phyloP scores from a whole-genome alignment of 192 early-diverging fungal species.

The Coemansia sp. region DNA sequence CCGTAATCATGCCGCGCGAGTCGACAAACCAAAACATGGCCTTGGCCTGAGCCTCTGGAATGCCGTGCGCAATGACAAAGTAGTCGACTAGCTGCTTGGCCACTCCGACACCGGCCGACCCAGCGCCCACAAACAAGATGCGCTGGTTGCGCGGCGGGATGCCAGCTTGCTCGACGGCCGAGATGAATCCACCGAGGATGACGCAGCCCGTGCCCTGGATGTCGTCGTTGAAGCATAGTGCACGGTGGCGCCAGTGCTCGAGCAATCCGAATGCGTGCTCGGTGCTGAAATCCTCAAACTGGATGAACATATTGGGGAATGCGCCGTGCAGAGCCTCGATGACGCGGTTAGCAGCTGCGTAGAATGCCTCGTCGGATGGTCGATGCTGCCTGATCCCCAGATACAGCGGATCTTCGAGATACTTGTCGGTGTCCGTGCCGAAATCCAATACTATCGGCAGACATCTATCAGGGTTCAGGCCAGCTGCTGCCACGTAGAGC shows the following conservation, averaged over 20 bases:
- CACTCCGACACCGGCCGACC: conserved; percentile 94
- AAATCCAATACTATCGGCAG: conserved; percentile 89
- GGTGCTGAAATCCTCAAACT: conserved; percentile 96
- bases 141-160: conserved; percentile 76
- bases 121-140: conserved; percentile 94
- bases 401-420: conserved; percentile 86
- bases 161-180: conserved; percentile 71
- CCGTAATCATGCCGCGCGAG: conserved; percentile 88
- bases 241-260: conserved; percentile 73
- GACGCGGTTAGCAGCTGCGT: conserved; percentile 75
- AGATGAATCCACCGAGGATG: conserved; percentile 91
- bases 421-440: conserved; percentile 82
- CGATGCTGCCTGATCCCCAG: conserved; percentile 74
- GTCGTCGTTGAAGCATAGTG: conserved; percentile 91
- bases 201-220: conserved; percentile 80
- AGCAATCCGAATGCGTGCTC: conserved; percentile 91
- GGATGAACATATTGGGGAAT: conserved; percentile 85
- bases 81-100: conserved; percentile 88
- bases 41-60: conserved; percentile 68
- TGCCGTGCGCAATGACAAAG: conserved; percentile 73
- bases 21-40: conserved; percentile 83
- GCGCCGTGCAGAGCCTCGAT: conserved; percentile 68
- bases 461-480: conserved; percentile 81
- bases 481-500: conserved; percentile 81
- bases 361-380: conserved; percentile 69